Base-by-base conservation (phyloP, 768 basidiomycete species). In the Lactarius hatsudake region DNA sequence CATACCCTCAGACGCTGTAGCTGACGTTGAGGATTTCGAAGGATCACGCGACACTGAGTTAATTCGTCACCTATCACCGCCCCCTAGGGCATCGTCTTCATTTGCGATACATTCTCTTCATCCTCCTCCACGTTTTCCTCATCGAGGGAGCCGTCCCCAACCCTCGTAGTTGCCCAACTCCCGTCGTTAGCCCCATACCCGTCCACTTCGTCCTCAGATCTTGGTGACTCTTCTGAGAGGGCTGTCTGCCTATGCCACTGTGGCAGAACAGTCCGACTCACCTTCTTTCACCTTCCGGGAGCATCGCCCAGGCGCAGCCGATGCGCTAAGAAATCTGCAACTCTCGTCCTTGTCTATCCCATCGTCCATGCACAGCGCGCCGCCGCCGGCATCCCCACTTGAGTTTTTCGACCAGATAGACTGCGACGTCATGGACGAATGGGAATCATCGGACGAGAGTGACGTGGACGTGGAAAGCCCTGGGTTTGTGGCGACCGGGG, bases 351-450 rank as follows among this genome's bases (percentile, higher is more conserved):
- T 78, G 53, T 76, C 75, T 62, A 76, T 81, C 42, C 75, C 81
- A 32, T 78, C 81, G 40, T 77, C 79, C 15, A 79, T 88, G 20
- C 84, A 84, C 64, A 85, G 86, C 53, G 87, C 85, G 40, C 88
- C 89, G 17, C 84, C 82, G 17, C 86, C 87, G 2, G 81, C 86
- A 7, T 86, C 89, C 17, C 85, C 88, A 0, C 83, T 86, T 30
- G 85, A 85, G 36, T 91, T 91, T 81, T 91, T 92, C 75, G 89
- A 92, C 76, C 83, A 78, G 67, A 86, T 91, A 18, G 86, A 89
- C 54, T 84, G 84, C 7, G 88, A 88, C 75, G 88, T 84, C 30
- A 86, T 91, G 85, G 87, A 90, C 71, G 90, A 88, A 69, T 77
- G 89, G 62, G 89, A 86, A 34, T 85, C 86, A 28, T 85, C 85